A percentile compares a stretch with the other conserved stretches of the same genome.
phyloP scores from a whole-genome alignment of 768 basidiomycete genomes.

The Auricularia heimuer region DNA sequence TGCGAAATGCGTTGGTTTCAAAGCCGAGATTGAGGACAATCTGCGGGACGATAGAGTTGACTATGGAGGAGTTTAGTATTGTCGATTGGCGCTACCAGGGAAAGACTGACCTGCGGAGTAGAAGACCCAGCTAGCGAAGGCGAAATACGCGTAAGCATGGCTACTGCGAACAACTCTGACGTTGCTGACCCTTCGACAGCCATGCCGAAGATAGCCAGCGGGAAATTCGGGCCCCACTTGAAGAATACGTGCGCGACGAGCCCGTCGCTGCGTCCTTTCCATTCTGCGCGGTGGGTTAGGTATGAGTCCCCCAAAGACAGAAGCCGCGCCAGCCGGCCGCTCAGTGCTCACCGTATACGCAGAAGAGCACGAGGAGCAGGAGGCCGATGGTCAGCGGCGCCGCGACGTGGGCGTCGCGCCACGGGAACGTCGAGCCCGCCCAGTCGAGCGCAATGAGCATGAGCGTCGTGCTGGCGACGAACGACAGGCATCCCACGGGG shows the following conservation, averaged over 20 bases:
- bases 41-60: background rate
- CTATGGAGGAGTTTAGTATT: background rate
- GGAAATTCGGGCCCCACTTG: background rate
- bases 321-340: no score
- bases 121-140: background rate
- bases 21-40: background rate
- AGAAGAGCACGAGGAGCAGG: background rate
- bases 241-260: background rate
- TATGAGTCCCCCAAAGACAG: no score
- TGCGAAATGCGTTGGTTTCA: background rate
- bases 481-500: slow-evolving; percentile 5
- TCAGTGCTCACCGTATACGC: background rate
- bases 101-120: background rate
- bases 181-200: background rate
- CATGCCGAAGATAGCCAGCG: background rate
- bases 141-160: no score
- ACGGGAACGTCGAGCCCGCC: slow-evolving; percentile 6
- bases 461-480: slow-evolving; percentile 4
- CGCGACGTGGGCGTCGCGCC: slow-evolving; percentile 3
- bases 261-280: background rate
- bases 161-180: no score
- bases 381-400: slow-evolving; percentile 7
- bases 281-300: background rate
- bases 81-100: background rate
- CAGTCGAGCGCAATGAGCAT: slow-evolving; percentile 7